phyloP scores from a whole-genome alignment of 331 rosid species.

The Rosa hybrid region DNA sequence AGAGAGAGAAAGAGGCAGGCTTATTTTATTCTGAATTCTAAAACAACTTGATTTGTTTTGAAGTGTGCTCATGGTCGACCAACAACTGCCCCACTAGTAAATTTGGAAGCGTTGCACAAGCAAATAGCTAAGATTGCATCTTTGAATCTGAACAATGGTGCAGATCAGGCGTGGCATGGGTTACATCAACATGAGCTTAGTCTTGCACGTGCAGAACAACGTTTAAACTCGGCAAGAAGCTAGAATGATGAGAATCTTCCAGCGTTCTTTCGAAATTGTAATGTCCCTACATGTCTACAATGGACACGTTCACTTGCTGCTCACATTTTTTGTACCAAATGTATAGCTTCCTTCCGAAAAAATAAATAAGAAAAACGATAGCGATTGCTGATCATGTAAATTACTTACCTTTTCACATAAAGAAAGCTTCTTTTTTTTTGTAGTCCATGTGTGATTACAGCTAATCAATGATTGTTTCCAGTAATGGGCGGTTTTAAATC shows the following conservation, averaged over 20 bases:
- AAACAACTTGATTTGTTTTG: constrained; percentile 4
- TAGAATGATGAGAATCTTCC: constrained; percentile 12
- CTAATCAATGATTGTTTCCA: neutral
- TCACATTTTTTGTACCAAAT: neutral
- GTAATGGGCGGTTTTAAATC: neutral
- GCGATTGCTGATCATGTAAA: neutral
- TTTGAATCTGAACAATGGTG: constrained; percentile 32
- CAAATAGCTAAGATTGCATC: constrained; percentile 62
- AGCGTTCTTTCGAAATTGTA: neutral
- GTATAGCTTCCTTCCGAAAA: neutral
- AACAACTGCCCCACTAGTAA: constrained; percentile 78
- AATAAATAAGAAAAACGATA: neutral
- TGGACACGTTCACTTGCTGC: neutral
- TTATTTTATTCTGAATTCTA: neutral
- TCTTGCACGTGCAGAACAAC: constrained; percentile 56
- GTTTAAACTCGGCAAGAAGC: constrained; percentile 41
- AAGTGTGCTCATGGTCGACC: constrained; percentile 99
- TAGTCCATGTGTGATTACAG: neutral
- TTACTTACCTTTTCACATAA: neutral
- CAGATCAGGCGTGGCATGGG: constrained; percentile 61
- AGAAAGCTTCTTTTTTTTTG: neutral
- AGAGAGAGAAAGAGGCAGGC: neutral
- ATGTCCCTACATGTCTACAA: neutral
- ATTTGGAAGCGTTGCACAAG: constrained; percentile 77
- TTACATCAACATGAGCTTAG: constrained; percentile 48